Percentiles rank a stretch among this genome's conserved stretches.
Evolutionary conservation across 2,329 filamentous ascomycete genomes (phyloP).

Genomic region (Elsinoe necatrix): DNA sequence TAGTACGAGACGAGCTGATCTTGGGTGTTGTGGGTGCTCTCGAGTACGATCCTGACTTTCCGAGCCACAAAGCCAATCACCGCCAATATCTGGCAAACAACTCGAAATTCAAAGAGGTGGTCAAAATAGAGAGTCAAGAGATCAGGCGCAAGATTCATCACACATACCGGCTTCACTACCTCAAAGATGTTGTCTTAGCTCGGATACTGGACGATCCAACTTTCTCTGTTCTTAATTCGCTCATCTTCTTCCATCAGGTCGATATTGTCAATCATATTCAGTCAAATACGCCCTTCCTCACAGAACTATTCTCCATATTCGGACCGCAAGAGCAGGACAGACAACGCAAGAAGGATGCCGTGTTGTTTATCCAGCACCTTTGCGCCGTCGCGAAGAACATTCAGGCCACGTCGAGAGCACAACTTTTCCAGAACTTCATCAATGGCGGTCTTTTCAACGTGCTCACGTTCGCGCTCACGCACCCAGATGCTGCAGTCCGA

Average conservation of each 20-base stretch:
- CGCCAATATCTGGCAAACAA: slow-evolving; percentile 84
- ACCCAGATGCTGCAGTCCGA: slow-evolving; percentile 72
- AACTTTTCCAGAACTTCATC: slow-evolving; percentile 84
- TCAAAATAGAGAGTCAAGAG: slow-evolving; percentile 73
- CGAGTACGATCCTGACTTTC: slow-evolving; percentile 97
- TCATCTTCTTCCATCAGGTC: slow-evolving; percentile 99
- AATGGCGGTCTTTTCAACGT: slow-evolving; percentile 77
- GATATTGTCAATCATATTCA: slow-evolving; percentile 97
- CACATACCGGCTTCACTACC: slow-evolving; percentile 89
- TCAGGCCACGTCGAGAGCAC: slow-evolving; percentile 70
- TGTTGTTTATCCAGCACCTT: slow-evolving; percentile 94
- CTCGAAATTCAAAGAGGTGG: slow-evolving; percentile 91
- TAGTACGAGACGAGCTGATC: slow-evolving; percentile 81
- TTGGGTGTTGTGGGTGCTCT: slow-evolving; percentile 89
- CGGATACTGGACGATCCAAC: slow-evolving; percentile 95
- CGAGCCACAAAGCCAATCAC: slow-evolving; percentile 94
- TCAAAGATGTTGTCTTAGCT: slow-evolving; percentile 96
- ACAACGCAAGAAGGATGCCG: slow-evolving; percentile 81
- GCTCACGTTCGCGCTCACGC: slow-evolving; percentile 83
- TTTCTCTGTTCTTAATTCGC: slow-evolving; percentile 91
- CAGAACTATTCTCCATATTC: slow-evolving; percentile 83
- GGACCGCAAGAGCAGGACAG: slow-evolving; percentile 53
- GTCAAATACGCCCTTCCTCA: slow-evolving; percentile 65
- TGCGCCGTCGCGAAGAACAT: slow-evolving; percentile 90
- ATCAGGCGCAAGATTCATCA: slow-evolving; percentile 90